Evolutionary conservation across 2,329 filamentous ascomycete genomes (phyloP), one percentile per base, ranked within the genome.

Genomic region (Xylariaceae sp.): DNA sequence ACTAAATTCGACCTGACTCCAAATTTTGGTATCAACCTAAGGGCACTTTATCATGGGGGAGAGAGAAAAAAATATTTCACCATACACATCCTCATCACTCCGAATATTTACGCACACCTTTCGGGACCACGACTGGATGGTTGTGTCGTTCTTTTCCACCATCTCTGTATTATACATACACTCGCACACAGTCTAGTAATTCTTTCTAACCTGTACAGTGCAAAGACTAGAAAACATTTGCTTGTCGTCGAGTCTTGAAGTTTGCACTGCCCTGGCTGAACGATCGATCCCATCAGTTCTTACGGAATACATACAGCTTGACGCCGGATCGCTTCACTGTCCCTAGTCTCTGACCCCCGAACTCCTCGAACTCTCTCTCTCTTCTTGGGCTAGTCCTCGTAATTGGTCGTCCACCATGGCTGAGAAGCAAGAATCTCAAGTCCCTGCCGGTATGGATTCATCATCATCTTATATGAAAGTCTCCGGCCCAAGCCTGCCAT

Each of bases 141-240:
- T 61, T 61, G 64, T 66, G 62, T 58, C 65, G 55, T 65, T 69
- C 64, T 55, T 66, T 69, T 63, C 53, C 58, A 59, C 58, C 58
- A 57, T 51, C 52, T 53, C 64, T 72, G 70, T 72, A 72, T 61
- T 65, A 68, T 70, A 71, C 60, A 65, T 41, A n/a, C 23, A 53
- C 45, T 51, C 56, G 55, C 23, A 63, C 23, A 30, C 23, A 63
- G 55, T 66, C 60, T 67, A 62, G 64, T 64, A 65, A 54, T 61
- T 60, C 60, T 59, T 68, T 65, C 62, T 56, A 50, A 64, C 56
- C 58, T 39, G 41, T 18, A 56, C 59, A 41, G 37, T 60, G 53
- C 56, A 61, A 53, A 50, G 45, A 39, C 23, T 56, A 55, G 55
- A 58, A 17, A 34, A 63, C 30, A 57, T 57, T 60, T 64, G 61